These are phyloP conservation scores for Prunus campanulata DNA, from an alignment of 306 rosid genomes.

Conservation along the genomic window DNA sequence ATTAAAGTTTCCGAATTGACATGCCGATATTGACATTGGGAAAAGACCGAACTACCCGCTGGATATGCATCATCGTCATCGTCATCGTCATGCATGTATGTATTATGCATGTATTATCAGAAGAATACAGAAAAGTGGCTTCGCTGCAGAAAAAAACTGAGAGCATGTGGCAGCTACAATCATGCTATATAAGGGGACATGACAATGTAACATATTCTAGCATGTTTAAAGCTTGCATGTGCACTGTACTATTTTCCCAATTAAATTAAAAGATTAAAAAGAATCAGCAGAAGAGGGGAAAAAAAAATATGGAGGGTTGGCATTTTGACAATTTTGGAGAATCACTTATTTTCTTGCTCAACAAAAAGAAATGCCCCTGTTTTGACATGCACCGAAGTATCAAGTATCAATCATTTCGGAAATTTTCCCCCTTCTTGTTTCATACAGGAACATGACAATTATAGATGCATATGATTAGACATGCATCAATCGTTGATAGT, in stretches of 20 bases:
- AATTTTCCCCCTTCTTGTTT: background rate
- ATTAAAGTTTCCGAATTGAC: background rate
- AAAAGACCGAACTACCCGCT: background rate
- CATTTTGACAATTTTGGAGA: conserved; percentile 21
- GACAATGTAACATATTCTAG: conserved; percentile 32
- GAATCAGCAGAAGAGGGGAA: conserved; percentile 17
- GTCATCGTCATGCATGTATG: background rate
- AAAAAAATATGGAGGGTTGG: conserved; percentile 22
- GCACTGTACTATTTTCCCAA: conserved; percentile 38
- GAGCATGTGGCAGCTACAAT: conserved; percentile 49
- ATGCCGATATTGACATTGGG: background rate
- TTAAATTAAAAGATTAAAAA: conserved; percentile 11
- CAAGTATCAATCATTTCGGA: background rate
- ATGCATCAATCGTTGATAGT: no score
- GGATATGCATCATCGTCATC: background rate
- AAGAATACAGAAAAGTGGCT: conserved; percentile 25
- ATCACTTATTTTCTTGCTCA: background rate
- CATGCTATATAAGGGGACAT: conserved; percentile 30
- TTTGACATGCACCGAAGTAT: conserved; percentile 12
- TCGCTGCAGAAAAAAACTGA: conserved; percentile 28
- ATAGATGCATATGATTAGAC: no score
- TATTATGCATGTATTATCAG: background rate
- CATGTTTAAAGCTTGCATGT: conserved; percentile 57
- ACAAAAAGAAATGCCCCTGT: conserved; percentile 7
- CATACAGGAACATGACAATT: no score